These are phyloP conservation scores for Rubia tinctorum DNA, from an alignment of 305 asterid genomes.

Conservation along the genomic window DNA sequence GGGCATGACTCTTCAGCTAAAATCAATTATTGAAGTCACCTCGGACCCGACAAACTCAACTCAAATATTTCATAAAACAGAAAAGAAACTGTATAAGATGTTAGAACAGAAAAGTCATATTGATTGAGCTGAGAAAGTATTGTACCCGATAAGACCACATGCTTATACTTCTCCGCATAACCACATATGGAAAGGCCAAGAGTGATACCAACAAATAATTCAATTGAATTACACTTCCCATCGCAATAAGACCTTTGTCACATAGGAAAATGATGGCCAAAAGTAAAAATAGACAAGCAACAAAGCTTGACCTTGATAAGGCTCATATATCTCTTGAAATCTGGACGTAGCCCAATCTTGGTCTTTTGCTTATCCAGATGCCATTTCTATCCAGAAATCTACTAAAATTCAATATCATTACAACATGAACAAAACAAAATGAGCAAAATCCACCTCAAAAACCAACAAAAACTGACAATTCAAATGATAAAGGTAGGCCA, in stretches of 20 bases:
- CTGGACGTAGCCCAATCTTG: constrained; percentile 55
- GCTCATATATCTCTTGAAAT: constrained; percentile 89
- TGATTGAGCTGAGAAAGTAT: too few relatives aligned
- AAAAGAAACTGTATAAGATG: constrained; percentile 44
- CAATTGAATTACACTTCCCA: too few relatives aligned
- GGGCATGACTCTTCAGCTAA: constrained; percentile 22
- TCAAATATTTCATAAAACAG: constrained; percentile 56
- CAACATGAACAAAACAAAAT: neutral
- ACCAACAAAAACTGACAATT: neutral
- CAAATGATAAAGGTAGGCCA: neutral
- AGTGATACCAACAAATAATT: too few relatives aligned
- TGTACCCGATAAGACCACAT: too few relatives aligned
- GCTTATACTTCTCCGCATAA: too few relatives aligned
- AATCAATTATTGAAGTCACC: constrained; percentile 63
- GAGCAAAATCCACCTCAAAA: constrained; percentile 7
- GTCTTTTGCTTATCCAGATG: constrained; percentile 88
- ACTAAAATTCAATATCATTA: neutral
- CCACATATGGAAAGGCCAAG: too few relatives aligned
- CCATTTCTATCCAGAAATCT: constrained; percentile 56
- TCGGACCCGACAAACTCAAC: constrained; percentile 85
- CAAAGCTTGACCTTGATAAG: constrained; percentile 42
- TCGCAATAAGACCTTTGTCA: too few relatives aligned
- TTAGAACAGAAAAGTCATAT: too few relatives aligned
- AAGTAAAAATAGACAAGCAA: too few relatives aligned
- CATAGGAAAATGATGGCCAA: too few relatives aligned